Evolutionary conservation across 163 green algal species (phyloP).

Genomic region (Chloromonas sp.): DNA sequence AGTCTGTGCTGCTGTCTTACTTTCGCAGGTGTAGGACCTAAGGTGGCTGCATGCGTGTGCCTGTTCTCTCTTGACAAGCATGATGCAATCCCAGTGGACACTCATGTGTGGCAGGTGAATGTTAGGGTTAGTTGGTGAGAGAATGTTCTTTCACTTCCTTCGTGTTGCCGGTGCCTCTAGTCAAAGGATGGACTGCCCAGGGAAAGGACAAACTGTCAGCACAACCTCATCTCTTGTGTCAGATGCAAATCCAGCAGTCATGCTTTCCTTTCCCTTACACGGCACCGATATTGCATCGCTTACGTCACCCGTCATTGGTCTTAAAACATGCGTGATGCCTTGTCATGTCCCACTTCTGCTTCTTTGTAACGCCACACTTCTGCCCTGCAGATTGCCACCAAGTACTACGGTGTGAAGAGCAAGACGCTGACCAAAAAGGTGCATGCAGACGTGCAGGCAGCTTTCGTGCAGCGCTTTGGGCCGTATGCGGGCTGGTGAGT

Average conservation of each 20-base stretch:
- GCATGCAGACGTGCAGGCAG: constrained; percentile 37
- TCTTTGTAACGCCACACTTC: no score
- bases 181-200: no score
- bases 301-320: no score
- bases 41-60: constrained; percentile 83
- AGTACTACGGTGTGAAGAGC: constrained; percentile 68
- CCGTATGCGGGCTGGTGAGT: constrained; percentile 61
- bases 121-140: not conserved
- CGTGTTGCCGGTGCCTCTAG: no score
- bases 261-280: no score
- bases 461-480: constrained; percentile 61
- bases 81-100: constrained; percentile 86
- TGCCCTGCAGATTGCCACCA: constrained; percentile 46
- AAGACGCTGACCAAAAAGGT: constrained; percentile 67
- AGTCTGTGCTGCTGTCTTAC: not conserved
- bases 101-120: constrained; percentile 80
- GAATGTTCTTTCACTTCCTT: not conserved
- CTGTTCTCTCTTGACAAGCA: constrained; percentile 93
- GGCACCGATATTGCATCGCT: no score
- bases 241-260: no score
- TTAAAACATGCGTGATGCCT: no score
- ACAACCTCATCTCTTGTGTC: no score
- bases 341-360: no score
- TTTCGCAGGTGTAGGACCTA: constrained; percentile 63
- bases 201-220: no score